Conservation (phyloP, 1,284 basidiomycete species). For the Boletus semigastroideus region DNA sequence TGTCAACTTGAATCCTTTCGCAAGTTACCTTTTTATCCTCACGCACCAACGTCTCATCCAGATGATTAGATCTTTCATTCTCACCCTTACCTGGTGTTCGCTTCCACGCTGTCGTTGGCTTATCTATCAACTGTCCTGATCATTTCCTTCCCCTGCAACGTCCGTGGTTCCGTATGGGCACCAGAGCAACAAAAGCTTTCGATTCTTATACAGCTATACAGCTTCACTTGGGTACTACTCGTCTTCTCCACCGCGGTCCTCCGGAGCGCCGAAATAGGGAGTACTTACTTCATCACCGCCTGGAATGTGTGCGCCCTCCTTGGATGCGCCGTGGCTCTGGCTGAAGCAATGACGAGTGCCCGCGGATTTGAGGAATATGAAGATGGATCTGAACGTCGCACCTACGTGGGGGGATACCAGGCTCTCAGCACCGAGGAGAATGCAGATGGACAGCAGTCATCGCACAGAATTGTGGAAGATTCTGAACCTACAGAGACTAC, state of each 20-base stretch:
- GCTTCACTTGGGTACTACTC: conserved; percentile 58
- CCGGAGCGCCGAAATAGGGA: conserved; percentile 46
- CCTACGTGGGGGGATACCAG: conserved; percentile 27
- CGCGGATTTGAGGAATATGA: conserved; percentile 21
- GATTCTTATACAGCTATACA: conserved; percentile 48
- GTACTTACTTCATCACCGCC: conserved; percentile 54
- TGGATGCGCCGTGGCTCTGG: conserved; percentile 44
- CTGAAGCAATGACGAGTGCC: conserved; percentile 37
- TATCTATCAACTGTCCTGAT: conserved; percentile 41
- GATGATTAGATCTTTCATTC: conserved; percentile 60
- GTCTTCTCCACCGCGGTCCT: conserved; percentile 48
- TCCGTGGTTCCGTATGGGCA: conserved; percentile 8
- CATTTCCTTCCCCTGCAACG: conserved; percentile 23
- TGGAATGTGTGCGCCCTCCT: conserved; percentile 55
- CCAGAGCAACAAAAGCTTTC: conserved; percentile 44
- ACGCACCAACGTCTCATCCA: conserved; percentile 4
- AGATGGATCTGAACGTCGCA: conserved; percentile 3
- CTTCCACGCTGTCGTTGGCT: conserved; percentile 48
- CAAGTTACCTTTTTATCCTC: conserved; percentile 36
- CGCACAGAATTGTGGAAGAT: conserved; percentile 28
- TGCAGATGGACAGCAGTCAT: conserved; percentile 11
- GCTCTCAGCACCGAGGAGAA: conserved; percentile 22
- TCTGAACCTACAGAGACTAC: conserved; percentile 48
- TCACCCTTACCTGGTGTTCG: conserved; percentile 49
- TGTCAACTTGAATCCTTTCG: conserved; percentile 60